phyloP scores from a whole-genome alignment of 345 rosid genomes.

The Pelargonium nanum region DNA sequence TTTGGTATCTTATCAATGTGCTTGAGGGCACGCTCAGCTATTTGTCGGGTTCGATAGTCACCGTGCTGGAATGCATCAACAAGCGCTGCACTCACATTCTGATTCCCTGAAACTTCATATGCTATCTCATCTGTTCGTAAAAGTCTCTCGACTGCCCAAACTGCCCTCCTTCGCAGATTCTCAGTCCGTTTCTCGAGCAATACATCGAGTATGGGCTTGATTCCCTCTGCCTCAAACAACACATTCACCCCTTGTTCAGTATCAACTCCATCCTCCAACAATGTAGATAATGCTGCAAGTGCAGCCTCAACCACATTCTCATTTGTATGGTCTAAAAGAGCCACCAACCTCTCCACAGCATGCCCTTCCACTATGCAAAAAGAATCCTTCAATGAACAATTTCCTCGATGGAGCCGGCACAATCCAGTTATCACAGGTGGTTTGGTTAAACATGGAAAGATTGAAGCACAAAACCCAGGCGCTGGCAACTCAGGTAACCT shows the following conservation, averaged over 20 bases:
- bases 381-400: slow-evolving; percentile 62
- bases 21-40: slow-evolving; percentile 79
- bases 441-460: slow-evolving; percentile 66
- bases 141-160: slow-evolving; percentile 87
- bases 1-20: slow-evolving; percentile 87
- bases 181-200: slow-evolving; percentile 67
- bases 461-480: slow-evolving; percentile 38
- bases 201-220: slow-evolving; percentile 55
- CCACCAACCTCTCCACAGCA: slow-evolving; percentile 72
- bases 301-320: slow-evolving; percentile 88
- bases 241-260: slow-evolving; percentile 56
- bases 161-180: slow-evolving; percentile 55
- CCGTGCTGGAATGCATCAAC: slow-evolving; percentile 91
- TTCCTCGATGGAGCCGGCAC: slow-evolving; percentile 72
- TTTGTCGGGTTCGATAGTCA: slow-evolving; percentile 69
- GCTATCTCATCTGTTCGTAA: slow-evolving; percentile 70
- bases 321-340: slow-evolving; percentile 77
- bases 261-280: slow-evolving; percentile 73
- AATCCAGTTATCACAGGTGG: slow-evolving; percentile 56
- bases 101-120: slow-evolving; percentile 59
- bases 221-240: slow-evolving; percentile 58
- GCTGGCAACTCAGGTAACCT: slow-evolving; percentile 64
- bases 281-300: slow-evolving; percentile 76
- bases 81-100: slow-evolving; percentile 69
- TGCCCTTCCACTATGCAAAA: slow-evolving; percentile 89